Evolutionary conservation across 768 basidiomycete genomes (phyloP), one percentile per base, ranked within the genome.

Genomic region (Rhodotorula graminis): DNA sequence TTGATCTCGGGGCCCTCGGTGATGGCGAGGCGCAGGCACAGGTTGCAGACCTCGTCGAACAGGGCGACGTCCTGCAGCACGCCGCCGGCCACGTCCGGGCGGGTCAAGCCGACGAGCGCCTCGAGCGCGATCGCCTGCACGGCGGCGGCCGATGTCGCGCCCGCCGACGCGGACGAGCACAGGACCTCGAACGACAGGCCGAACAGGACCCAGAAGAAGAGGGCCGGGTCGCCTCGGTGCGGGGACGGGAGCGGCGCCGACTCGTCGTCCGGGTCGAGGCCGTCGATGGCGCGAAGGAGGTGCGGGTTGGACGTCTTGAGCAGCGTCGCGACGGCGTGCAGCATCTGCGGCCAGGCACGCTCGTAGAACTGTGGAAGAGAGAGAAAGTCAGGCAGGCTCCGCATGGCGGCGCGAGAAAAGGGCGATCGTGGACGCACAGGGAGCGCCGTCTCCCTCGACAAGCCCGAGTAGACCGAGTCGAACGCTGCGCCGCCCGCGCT

Each of bases 121-220:
- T 88, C 87, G 19, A 96, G 84, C 8, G 88, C 85, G 14, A 91
- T 87, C 3, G 87, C 80, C 18, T 86, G 82, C 2, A 82, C 81
- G 61, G 84, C 82, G 11, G 64, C 59, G 2, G 72, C 33, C 7
- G 68, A 42, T 1, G 37, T 47, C 23, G 50, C 25, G 40, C 61
- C 66, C 5, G 59, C 83, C 66, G 91, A 87, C 0, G 88, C 82
- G 7, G 89, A 85, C 0, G 86, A 84, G 0, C 87, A 86, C 14
- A 97, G 82, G 0, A 91, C 88, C 79, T 98, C 95, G 76, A 90
- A 99, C 1, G 95, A 88, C n/a, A 98, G 86, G 19, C 95, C 94
- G 79, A 95, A 97, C 10, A 96, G 79, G 19, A 91, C 85, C 82
- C 89, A 93, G 82, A 97, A 99, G 81, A 91, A 88, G 19, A 87